Percentiles rank a stretch among this genome's conserved stretches.
Conservation (phyloP, 768 basidiomycete species). For the Favolaschia claudopus region DNA sequence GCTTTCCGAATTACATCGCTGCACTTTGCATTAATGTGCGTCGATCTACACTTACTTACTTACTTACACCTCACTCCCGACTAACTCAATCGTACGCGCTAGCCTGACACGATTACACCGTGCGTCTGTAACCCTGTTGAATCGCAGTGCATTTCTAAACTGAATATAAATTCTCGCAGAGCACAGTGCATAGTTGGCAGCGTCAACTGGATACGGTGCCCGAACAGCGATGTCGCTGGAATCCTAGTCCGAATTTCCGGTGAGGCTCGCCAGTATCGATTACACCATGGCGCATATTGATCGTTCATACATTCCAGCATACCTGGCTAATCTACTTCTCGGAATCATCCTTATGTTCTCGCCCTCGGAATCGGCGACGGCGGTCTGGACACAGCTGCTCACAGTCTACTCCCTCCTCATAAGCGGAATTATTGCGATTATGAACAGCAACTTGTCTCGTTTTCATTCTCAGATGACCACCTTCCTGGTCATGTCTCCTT, state of each 20-base stretch:
- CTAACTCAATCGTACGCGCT: background rate
- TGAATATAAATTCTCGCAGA: too few relatives aligned
- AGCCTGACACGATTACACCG: background rate
- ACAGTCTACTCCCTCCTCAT: conserved; percentile 17
- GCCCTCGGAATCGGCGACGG: background rate
- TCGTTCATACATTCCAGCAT: background rate
- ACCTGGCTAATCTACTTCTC: conserved; percentile 9
- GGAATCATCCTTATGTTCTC: conserved; percentile 10
- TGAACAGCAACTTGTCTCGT: background rate
- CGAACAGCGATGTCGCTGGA: background rate
- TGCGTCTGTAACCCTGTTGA: background rate
- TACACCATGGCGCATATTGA: background rate
- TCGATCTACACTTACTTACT: background rate
- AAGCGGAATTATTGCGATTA: conserved; percentile 4
- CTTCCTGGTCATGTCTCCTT: conserved; percentile 13
- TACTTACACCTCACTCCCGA: too few relatives aligned
- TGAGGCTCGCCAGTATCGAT: background rate
- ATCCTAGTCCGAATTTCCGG: conserved; percentile 3
- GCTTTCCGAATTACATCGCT: background rate
- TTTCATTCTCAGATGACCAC: conserved; percentile 8
- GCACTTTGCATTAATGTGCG: background rate
- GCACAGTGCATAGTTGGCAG: background rate
- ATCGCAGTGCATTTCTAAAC: too few relatives aligned
- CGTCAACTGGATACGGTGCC: background rate
- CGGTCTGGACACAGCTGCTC: conserved; percentile 12